Percentiles rank a stretch among this genome's conserved stretches.
Conservation (phyloP, 2,329 filamentous ascomycete genomes). For the Paracamarosporium sp. region DNA sequence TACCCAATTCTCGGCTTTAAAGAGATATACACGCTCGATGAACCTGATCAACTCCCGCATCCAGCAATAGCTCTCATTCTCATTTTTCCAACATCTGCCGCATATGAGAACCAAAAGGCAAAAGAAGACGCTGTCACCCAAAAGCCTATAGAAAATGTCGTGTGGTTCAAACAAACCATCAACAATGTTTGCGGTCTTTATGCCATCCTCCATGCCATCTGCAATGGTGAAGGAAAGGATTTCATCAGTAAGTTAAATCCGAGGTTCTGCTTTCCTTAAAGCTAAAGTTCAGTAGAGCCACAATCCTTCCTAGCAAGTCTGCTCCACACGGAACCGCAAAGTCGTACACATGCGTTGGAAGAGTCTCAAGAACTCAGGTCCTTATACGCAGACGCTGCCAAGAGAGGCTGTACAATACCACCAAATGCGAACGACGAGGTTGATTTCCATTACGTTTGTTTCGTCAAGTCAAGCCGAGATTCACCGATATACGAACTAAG, state of each 20-base stretch:
- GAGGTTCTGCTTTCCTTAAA: not conserved
- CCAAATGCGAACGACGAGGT: not conserved
- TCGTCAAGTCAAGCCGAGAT: not conserved
- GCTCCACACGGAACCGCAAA: not conserved
- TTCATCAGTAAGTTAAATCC: not conserved
- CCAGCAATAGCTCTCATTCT: too few species aligned
- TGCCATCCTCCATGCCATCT: constrained; percentile 81
- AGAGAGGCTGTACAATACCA: not conserved
- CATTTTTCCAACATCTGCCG: too few species aligned
- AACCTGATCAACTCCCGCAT: too few species aligned
- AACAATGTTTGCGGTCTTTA: constrained; percentile 92
- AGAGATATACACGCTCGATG: too few species aligned
- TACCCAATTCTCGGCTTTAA: too few species aligned
- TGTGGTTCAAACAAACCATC: constrained; percentile 76
- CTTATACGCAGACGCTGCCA: not conserved
- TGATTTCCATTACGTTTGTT: not conserved
- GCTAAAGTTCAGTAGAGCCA: not conserved
- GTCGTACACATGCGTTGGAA: not conserved
- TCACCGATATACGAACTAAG: not conserved
- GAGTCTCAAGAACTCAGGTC: not conserved
- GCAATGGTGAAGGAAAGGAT: constrained; percentile 72
- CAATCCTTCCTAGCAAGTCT: not conserved
- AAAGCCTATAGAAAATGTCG: too few species aligned
- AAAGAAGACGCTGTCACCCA: too few species aligned
- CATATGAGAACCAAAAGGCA: too few species aligned